Conservation (phyloP, 2,329 filamentous ascomycete genomes). For the Leptographium galeiforme region DNA sequence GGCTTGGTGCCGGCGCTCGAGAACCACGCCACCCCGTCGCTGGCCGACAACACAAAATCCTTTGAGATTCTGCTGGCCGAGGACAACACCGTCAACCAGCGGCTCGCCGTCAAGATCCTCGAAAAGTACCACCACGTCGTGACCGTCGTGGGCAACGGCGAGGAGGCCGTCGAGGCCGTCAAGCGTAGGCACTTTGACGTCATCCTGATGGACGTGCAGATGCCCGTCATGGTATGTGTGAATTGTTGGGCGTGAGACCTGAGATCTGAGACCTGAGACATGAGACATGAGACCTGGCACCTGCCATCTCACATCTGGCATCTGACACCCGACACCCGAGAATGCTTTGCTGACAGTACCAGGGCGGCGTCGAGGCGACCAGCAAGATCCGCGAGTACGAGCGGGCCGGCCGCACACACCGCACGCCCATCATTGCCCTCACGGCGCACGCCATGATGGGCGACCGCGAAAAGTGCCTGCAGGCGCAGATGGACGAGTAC, state of each 20-base stretch:
- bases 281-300: no score
- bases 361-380: conserved; percentile 94
- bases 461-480: conserved; percentile 93
- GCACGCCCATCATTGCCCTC: conserved; percentile 90
- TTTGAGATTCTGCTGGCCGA: conserved; percentile 93
- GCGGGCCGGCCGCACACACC: conserved; percentile 60
- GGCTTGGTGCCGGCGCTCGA: conserved; percentile 93
- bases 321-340: no score
- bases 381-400: conserved; percentile 95
- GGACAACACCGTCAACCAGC: conserved; percentile 95
- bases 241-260: no score
- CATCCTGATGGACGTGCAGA: conserved; percentile 98
- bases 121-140: conserved; percentile 93
- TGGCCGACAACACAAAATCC: conserved; percentile 87
- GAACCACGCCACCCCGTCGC: conserved; percentile 77
- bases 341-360: conserved; percentile 17
- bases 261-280: no score
- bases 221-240: conserved; percentile 84
- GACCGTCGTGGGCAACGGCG: conserved; percentile 86
- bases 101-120: conserved; percentile 88
- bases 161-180: conserved; percentile 85
- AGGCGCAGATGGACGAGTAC: conserved; percentile 99
- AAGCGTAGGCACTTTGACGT: conserved; percentile 90
- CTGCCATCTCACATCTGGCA: no score
- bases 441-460: conserved; percentile 98